Evolutionary conservation across 78 protist genomes (phyloP).

Genomic region (Protostelium mycophagum): DNA sequence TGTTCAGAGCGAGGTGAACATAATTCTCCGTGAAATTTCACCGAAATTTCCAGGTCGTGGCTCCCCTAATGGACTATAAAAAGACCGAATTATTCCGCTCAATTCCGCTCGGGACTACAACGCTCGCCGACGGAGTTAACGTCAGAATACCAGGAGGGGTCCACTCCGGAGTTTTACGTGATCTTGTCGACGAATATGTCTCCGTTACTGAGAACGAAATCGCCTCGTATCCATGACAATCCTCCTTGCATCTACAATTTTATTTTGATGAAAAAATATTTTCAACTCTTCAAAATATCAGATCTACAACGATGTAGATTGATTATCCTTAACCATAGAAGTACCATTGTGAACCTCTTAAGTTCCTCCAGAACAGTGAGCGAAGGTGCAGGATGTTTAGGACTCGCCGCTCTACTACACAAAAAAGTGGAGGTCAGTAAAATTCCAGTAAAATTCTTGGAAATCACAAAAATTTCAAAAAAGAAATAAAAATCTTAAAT

Average conservation of each 20-base stretch:
- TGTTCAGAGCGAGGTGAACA: conserved; percentile 31
- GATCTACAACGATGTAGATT: too few species aligned
- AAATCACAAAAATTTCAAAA: too few species aligned
- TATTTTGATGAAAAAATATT: too few species aligned
- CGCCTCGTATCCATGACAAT: conserved; percentile 36
- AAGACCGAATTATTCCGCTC: conserved; percentile 47
- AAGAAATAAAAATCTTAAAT: too few species aligned
- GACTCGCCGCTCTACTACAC: conserved; percentile 70
- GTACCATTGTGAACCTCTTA: conserved; percentile 50
- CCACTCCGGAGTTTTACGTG: conserved; percentile 47
- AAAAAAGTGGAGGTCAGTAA: conserved; percentile 47
- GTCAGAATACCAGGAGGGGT: conserved; percentile 74
- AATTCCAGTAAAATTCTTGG: too few species aligned
- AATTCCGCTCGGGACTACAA: conserved; percentile 34
- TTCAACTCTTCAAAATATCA: too few species aligned
- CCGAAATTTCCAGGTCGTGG: conserved; percentile 13
- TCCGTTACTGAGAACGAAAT: conserved; percentile 67
- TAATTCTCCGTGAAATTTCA: neutral
- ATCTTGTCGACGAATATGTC: conserved; percentile 68
- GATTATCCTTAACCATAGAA: neutral
- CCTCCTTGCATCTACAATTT: too few species aligned
- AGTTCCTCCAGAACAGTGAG: conserved; percentile 61
- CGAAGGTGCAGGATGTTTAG: conserved; percentile 78
- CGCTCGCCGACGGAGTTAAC: conserved; percentile 74
- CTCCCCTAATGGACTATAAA: conserved; percentile 59